These are phyloP conservation scores for Pleoardoris graminearum DNA, from an alignment of 2,329 filamentous ascomycete species.

Conservation along the genomic window DNA sequence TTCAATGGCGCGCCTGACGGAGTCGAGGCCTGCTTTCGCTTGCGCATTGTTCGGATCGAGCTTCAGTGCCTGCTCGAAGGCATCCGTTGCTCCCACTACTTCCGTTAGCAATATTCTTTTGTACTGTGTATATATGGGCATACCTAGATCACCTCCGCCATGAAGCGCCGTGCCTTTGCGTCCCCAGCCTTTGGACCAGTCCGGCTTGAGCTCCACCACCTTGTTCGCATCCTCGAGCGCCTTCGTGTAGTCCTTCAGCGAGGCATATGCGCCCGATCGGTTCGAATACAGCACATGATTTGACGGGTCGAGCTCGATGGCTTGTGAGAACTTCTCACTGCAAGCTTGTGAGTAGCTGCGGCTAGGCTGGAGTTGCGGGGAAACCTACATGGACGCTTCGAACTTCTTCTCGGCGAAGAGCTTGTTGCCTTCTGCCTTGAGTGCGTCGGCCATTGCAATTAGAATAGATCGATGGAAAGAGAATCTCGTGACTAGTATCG, in stretches of 20 bases:
- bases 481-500: conserved; percentile 2
- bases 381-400: conserved; percentile 85
- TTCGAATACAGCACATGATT: conserved; percentile 99
- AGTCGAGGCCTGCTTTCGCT: conserved; percentile 83
- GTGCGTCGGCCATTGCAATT: conserved; percentile 68
- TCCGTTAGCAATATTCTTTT: conserved; percentile 19
- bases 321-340: conserved; percentile 92
- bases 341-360: conserved; percentile 18
- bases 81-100: conserved; percentile 75
- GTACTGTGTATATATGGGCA: conserved; percentile 21
- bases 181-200: conserved; percentile 97
- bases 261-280: conserved; percentile 84
- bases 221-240: conserved; percentile 90
- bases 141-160: conserved; percentile 78
- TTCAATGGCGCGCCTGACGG: conserved; percentile 87
- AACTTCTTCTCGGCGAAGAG: conserved; percentile 98
- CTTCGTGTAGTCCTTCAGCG: conserved; percentile 82
- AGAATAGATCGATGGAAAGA: conserved; percentile 1
- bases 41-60: conserved; percentile 89
- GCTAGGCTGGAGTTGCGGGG: conserved; percentile 21
- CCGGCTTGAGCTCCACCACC: conserved; percentile 91
- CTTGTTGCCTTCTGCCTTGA: conserved; percentile 98
- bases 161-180: conserved; percentile 91
- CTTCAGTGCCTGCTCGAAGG: conserved; percentile 93
- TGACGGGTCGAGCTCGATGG: conserved; percentile 80